Evolutionary conservation across 1,284 basidiomycete species (phyloP), one percentile per base, ranked within the genome.

Genomic region (Erythrobasidium hasegawianum): DNA sequence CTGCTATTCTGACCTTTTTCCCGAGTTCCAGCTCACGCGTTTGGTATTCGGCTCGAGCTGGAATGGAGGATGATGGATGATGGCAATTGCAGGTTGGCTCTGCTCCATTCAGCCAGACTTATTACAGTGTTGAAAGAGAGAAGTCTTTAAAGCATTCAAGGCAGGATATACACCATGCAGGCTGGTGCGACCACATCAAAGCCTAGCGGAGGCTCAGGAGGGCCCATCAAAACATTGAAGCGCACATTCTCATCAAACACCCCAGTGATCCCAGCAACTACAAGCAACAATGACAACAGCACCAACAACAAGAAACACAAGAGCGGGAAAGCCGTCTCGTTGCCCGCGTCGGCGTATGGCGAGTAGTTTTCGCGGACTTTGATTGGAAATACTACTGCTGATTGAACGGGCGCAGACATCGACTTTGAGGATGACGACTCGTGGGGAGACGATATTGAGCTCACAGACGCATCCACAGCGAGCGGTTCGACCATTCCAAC

Each of bases 161-260:
- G 4, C 4, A 11, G 11, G 4, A 5, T 11, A 33, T 4, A 33
- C 33, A 33, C 33, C 33, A 33, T 33, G 33, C 33, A 33, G 11
- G 11, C 33, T 33, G 33, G 33, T 33, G 33, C 33, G 33, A 33
- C 33, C 5, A 33, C 33, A 11, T 33, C 33, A 4, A 33, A 33
- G 33, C 11, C 33, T 33, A n/a, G n/a, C n/a, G n/a, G n/a, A n/a
- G 33, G 33, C 33, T 5, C 33, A 33, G 33, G 33, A 33, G 62
- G 62, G 18, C 62, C 56, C 33, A 65, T 65, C 45, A 65, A 53
- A 52, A 50, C 62, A 27, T 56, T 65, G 45, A 50, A 50, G 33
- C 62, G 62, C 43, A 57, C 62, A 13, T 65, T 65, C 39, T 57
- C 55, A 33, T 65, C 62, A 65, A 52, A 52, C 20, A 65, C 62